Conservation (phyloP, 495 filamentous ascomycete genomes). For the Hypoxylon intermedium region DNA sequence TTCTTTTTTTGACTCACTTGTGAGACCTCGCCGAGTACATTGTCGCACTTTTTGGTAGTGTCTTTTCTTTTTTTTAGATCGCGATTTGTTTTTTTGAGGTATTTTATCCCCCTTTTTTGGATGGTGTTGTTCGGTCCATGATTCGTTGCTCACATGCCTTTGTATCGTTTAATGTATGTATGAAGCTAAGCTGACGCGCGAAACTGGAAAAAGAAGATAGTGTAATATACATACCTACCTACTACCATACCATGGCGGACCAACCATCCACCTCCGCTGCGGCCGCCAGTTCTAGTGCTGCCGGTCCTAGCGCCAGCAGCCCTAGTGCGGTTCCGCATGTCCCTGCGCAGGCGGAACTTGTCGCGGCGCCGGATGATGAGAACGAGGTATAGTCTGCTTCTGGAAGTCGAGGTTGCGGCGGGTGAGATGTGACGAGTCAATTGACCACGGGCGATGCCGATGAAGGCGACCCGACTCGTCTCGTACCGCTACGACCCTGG, state of each 20-base stretch:
- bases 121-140: too few relatives aligned
- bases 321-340: not conserved
- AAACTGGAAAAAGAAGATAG: not conserved
- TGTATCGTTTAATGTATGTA: too few relatives aligned
- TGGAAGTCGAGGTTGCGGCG: not conserved
- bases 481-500: too few relatives aligned
- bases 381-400: conserved; percentile 25
- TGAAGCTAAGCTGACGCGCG: not conserved
- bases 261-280: conserved; percentile 19
- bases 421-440: conserved; percentile 6
- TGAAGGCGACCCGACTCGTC: not conserved
- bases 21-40: not conserved
- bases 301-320: not conserved
- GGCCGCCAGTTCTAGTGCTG: conserved; percentile 1
- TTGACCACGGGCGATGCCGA: conserved; percentile 1
- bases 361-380: conserved; percentile 23
- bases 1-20: too few relatives aligned
- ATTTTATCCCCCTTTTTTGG: too few relatives aligned
- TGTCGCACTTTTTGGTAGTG: too few relatives aligned
- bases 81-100: too few relatives aligned
- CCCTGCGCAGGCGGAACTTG: conserved; percentile 16
- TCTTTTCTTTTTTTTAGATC: too few relatives aligned
- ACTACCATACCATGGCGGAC: conserved; percentile 32
- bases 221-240: too few relatives aligned
- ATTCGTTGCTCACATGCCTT: too few relatives aligned